Evolutionary conservation across 441 rosid genomes (phyloP).

Genomic region (Adansonia grandidieri): DNA sequence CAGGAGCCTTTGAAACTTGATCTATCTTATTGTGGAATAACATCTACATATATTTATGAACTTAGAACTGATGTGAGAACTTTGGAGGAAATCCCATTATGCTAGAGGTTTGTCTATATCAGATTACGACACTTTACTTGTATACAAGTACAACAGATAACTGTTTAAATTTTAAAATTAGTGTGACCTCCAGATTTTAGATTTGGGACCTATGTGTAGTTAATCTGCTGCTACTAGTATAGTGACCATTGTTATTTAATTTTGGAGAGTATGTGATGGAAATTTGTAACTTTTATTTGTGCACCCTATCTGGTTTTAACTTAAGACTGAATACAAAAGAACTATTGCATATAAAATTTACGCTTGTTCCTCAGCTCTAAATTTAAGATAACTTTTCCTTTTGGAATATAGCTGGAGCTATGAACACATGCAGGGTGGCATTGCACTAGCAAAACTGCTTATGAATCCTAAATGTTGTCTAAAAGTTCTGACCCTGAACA

Average conservation of each 20-base stretch:
- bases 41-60: constrained; percentile 48
- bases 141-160: background rate
- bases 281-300: background rate
- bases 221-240: background rate
- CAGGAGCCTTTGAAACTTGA: constrained; percentile 80
- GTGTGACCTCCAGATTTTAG: background rate
- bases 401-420: constrained; percentile 22
- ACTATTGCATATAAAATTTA: background rate
- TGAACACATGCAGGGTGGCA: constrained; percentile 57
- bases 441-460: constrained; percentile 63
- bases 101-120: constrained; percentile 62
- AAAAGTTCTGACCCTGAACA: constrained; percentile 63
- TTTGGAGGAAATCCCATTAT: constrained; percentile 74
- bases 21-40: constrained; percentile 73
- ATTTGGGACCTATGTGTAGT: background rate
- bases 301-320: background rate
- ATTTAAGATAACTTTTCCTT: background rate
- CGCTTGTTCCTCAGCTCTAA: background rate
- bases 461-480: constrained; percentile 61
- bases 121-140: background rate
- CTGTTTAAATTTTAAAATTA: background rate
- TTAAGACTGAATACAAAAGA: background rate
- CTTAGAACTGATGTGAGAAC: constrained; percentile 45
- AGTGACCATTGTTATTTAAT: background rate
- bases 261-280: background rate